Evolutionary conservation across 495 filamentous ascomycete species (phyloP).

Genomic region (Staphylotrichum tortipilum): DNA sequence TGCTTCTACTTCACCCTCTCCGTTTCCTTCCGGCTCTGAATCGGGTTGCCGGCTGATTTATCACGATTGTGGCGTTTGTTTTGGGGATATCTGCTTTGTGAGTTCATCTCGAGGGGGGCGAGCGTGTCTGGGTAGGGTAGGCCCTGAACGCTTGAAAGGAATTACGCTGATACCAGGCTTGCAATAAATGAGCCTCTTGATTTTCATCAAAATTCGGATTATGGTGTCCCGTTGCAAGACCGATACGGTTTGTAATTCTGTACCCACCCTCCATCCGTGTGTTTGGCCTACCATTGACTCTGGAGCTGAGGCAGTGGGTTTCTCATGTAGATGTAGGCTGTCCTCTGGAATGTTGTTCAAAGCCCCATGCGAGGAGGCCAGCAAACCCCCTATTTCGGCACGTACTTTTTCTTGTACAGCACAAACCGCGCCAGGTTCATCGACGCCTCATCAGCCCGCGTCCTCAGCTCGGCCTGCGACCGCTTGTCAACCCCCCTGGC

Average conservation of each 20-base stretch:
- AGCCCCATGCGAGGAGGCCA: too few species aligned
- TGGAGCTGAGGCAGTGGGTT: too few species aligned
- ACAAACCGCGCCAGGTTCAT: conserved; percentile 52
- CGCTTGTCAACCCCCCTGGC: conserved; percentile 50
- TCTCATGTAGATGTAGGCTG: too few species aligned
- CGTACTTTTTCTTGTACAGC: conserved; percentile 49
- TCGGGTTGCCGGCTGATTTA: too few species aligned
- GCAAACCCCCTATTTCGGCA: conserved; percentile 9
- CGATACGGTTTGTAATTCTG: background rate
- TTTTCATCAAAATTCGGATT: background rate
- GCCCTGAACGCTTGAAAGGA: background rate
- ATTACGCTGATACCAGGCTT: background rate
- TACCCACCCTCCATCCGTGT: too few species aligned
- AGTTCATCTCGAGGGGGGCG: background rate
- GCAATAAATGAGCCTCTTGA: background rate
- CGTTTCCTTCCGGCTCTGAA: background rate
- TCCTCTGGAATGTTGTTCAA: too few species aligned
- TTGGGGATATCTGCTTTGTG: background rate
- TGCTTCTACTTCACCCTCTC: background rate
- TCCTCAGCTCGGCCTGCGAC: conserved; percentile 41
- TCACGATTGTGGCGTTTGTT: background rate
- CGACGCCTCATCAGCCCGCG: conserved; percentile 46
- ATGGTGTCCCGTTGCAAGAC: background rate
- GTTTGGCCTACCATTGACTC: too few species aligned
- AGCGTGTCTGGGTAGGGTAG: background rate